phyloP scores from a whole-genome alignment of 371 early-diverging fungal genomes.

The Haplosporangium sp. region DNA sequence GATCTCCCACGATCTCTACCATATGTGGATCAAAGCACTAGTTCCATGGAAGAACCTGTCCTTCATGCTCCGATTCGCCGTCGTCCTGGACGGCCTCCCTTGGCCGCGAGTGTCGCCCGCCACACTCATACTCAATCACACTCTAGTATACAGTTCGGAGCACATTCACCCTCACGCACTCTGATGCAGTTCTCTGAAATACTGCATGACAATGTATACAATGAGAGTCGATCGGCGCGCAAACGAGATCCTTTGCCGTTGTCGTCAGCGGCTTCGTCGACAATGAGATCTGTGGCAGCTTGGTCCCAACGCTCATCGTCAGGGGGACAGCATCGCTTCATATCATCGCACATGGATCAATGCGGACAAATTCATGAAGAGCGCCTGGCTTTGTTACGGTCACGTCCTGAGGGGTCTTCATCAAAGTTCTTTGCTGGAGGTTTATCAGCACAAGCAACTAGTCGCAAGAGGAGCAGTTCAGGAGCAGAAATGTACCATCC shows the following conservation, averaged over 20 bases:
- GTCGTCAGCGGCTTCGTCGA: too few relatives aligned
- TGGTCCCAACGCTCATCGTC: too few relatives aligned
- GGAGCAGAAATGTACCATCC: slow-evolving; percentile 21
- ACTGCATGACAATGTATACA: neutral
- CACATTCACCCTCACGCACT: slow-evolving; percentile 5
- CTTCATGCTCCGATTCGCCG: slow-evolving; percentile 9
- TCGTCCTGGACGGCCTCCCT: slow-evolving; percentile 27
- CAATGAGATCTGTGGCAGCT: too few relatives aligned
- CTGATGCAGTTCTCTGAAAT: neutral
- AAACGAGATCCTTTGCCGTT: too few relatives aligned
- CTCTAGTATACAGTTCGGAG: slow-evolving; percentile 9
- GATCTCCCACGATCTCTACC: neutral
- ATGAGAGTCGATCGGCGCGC: too few relatives aligned
- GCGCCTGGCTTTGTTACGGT: neutral
- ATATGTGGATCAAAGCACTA: neutral
- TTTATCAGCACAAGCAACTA: slow-evolving; percentile 4
- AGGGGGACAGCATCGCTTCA: too few relatives aligned
- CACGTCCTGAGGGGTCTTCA: neutral
- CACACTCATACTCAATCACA: slow-evolving; percentile 30
- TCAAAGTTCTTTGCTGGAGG: slow-evolving; percentile 7
- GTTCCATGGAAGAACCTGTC: too few relatives aligned
- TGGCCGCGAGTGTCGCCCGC: slow-evolving; percentile 9
- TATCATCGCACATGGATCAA: too few relatives aligned
- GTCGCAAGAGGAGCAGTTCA: slow-evolving; percentile 27
- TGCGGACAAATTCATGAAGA: neutral